Percentiles rank a stretch among this genome's conserved stretches.
Conservation (phyloP, 306 rosid species). For the Vigna unguiculata region DNA sequence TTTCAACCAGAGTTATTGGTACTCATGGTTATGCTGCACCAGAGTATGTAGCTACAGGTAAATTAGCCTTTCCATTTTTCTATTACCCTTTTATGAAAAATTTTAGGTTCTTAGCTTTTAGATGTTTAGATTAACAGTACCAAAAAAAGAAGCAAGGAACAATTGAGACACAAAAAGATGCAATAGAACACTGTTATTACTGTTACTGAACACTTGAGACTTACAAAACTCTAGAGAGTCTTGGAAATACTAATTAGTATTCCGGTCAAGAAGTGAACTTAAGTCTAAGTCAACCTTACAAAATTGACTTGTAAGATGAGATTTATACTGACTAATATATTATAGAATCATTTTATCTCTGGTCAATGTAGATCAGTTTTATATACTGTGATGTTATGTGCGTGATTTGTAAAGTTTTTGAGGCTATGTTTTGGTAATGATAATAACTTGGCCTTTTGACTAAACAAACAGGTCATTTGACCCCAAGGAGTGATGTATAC, state of each 20-base stretch:
- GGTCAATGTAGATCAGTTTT: too few relatives aligned
- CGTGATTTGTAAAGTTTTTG: slow-evolving; percentile 11
- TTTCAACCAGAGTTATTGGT: slow-evolving; percentile 89
- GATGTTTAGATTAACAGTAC: neutral
- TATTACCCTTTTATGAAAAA: neutral
- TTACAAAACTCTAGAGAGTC: too few relatives aligned
- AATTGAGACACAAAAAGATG: neutral
- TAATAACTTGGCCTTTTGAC: neutral
- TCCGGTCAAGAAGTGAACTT: too few relatives aligned
- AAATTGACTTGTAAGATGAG: too few relatives aligned
- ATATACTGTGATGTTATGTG: neutral
- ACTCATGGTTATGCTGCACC: slow-evolving; percentile 98
- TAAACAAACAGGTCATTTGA: slow-evolving; percentile 79
- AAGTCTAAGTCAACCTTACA: too few relatives aligned
- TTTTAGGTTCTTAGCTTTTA: slow-evolving; percentile 6
- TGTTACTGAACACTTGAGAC: neutral
- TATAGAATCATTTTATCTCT: too few relatives aligned
- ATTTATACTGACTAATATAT: too few relatives aligned
- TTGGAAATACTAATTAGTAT: too few relatives aligned
- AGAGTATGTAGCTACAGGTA: slow-evolving; percentile 95
- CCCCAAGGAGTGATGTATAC: slow-evolving; percentile 86
- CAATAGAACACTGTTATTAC: neutral
- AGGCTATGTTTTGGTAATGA: neutral
- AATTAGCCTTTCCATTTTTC: slow-evolving; percentile 34
- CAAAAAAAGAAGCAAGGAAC: neutral